A percentile compares a stretch with the other conserved stretches of the same genome.
Conservation (phyloP, 2,329 filamentous ascomycete species). For the Hymenoscyphus scutula region DNA sequence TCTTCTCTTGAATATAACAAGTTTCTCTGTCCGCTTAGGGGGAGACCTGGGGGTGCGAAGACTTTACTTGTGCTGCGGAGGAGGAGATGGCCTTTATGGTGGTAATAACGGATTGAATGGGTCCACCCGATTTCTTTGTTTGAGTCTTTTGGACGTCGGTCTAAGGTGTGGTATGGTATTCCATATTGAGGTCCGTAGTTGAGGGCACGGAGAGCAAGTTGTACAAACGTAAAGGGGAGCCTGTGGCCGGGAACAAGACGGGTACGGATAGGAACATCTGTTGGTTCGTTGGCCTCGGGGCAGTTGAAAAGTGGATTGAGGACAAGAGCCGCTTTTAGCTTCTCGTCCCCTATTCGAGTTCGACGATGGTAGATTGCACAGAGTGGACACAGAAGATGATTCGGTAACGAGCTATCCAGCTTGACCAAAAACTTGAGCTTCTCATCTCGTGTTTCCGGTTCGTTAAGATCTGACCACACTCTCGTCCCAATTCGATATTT, state of each 20-base stretch:
- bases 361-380: constrained; percentile 56
- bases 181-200: constrained; percentile 48
- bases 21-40: constrained; percentile 50
- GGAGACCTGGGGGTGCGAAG: constrained; percentile 51
- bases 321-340: constrained; percentile 50
- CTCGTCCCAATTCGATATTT: constrained; percentile 41
- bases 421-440: constrained; percentile 50
- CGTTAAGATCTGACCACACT: constrained; percentile 41
- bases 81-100: constrained; percentile 53
- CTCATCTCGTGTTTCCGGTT: constrained; percentile 44
- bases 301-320: constrained; percentile 57
- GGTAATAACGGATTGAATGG: constrained; percentile 52
- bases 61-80: constrained; percentile 55
- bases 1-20: constrained; percentile 59
- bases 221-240: constrained; percentile 58
- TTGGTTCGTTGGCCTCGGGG: constrained; percentile 49
- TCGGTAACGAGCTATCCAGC: constrained; percentile 51
- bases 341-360: constrained; percentile 51
- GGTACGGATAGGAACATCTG: constrained; percentile 47
- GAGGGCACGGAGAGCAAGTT: constrained; percentile 51
- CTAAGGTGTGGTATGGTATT: constrained; percentile 45
- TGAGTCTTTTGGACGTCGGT: constrained; percentile 51
- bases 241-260: constrained; percentile 53
- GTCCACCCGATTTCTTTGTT: constrained; percentile 51
- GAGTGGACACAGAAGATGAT: constrained; percentile 57